These are phyloP conservation scores for Bonia amplexicaulis DNA, from an alignment of 176 grass and related monocot genomes.

Conservation along the genomic window DNA sequence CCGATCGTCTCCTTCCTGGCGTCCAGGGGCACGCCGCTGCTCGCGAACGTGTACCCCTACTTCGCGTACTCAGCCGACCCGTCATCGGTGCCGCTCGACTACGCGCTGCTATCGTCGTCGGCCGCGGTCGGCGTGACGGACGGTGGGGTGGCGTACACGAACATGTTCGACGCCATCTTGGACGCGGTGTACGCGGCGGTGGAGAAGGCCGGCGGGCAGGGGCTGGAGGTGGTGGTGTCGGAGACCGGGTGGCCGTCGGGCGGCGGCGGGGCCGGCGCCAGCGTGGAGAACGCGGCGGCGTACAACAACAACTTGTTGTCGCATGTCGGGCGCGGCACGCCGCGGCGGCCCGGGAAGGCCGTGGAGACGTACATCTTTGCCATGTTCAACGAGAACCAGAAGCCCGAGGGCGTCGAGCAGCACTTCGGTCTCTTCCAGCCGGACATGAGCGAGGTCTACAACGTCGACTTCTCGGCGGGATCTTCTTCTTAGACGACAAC, in stretches of 20 bases:
- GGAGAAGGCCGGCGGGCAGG: constrained; percentile 52
- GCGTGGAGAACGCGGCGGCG: constrained; percentile 60
- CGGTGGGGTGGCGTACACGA: constrained; percentile 43
- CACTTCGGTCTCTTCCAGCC: constrained; percentile 80
- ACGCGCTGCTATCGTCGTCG: constrained; percentile 56
- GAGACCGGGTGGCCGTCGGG: constrained; percentile 96
- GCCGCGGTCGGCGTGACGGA: constrained; percentile 35
- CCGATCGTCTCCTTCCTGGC: constrained; percentile 54
- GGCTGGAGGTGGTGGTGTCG: constrained; percentile 71
- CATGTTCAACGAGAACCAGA: constrained; percentile 92
- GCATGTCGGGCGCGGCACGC: constrained; percentile 58
- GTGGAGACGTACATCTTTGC: constrained; percentile 87
- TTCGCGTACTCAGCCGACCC: constrained; percentile 64
- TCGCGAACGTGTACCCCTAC: constrained; percentile 70
- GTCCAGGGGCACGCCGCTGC: constrained; percentile 45
- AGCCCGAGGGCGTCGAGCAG: constrained; percentile 70
- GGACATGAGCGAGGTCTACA: constrained; percentile 91
- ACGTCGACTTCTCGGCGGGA: constrained; percentile 51
- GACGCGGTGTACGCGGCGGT: constrained; percentile 72
- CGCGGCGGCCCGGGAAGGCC: constrained; percentile 57
- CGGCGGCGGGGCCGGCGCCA: constrained; percentile 44
- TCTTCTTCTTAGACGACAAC: background rate
- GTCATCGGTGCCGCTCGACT: constrained; percentile 48
- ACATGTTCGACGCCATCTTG: constrained; percentile 90
- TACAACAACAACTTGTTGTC: constrained; percentile 72